These are phyloP conservation scores for Phytophthora ramorum DNA, from an alignment of 352 stramenopile genomes.

Conservation along the genomic window DNA sequence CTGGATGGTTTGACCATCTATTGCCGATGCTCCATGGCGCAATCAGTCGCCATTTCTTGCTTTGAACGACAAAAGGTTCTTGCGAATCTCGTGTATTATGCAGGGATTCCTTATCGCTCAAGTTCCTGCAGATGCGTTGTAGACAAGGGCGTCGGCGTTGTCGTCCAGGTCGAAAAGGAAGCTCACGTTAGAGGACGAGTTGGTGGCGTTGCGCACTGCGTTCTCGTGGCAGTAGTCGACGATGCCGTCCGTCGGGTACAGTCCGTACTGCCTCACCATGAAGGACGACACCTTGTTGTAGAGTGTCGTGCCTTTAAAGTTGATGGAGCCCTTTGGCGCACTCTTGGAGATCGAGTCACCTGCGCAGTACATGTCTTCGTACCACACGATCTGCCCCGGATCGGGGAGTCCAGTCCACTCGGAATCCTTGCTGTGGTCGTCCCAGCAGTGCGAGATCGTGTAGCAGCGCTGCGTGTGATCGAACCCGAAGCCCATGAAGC, in stretches of 20 bases:
- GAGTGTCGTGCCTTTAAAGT: conserved; percentile 13
- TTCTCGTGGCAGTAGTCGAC: conserved; percentile 4
- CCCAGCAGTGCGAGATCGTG: conserved; percentile 16
- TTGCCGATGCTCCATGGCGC: background rate
- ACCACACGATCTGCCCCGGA: conserved; percentile 3
- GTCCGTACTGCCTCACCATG: conserved; percentile 8
- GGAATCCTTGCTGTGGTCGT: conserved; percentile 7
- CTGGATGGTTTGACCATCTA: background rate
- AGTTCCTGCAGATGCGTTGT: background rate
- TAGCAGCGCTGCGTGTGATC: conserved; percentile 15
- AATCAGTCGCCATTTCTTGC: too few relatives aligned
- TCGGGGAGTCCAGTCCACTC: conserved; percentile 11
- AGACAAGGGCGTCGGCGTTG: background rate
- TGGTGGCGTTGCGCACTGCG: background rate
- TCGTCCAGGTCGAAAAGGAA: background rate
- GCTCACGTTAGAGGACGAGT: background rate
- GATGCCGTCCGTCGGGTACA: conserved; percentile 2
- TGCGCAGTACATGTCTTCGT: conserved; percentile 7
- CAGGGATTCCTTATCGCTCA: background rate
- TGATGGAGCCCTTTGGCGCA: background rate
- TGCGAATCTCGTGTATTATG: background rate
- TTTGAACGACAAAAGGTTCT: too few relatives aligned
- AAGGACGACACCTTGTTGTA: conserved; percentile 20
- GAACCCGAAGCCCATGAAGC: conserved; percentile 7
- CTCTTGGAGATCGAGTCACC: background rate